Percentiles rank a stretch among this genome's conserved stretches.
Conservation (phyloP, 371 early-diverging fungal species). For the Mucor racemosus region DNA sequence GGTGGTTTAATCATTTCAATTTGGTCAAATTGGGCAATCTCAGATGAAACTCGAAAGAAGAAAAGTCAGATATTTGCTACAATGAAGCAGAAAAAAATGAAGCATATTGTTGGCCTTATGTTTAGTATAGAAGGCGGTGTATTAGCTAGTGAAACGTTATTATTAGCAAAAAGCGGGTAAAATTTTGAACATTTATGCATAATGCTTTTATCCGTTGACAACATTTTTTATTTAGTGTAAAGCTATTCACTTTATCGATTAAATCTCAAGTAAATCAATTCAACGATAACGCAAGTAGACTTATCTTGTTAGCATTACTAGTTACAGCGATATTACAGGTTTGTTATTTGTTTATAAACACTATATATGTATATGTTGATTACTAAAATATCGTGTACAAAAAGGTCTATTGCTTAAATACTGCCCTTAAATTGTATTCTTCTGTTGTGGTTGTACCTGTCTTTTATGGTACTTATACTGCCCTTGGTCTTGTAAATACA, state of each 20-base stretch:
- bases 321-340: constrained; percentile 70
- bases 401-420: constrained; percentile 72
- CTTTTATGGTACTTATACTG: constrained; percentile 72
- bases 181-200: background rate
- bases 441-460: constrained; percentile 76
- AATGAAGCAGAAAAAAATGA: constrained; percentile 51
- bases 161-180: constrained; percentile 72
- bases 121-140: constrained; percentile 69
- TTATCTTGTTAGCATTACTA: constrained; percentile 60
- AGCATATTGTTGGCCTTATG: constrained; percentile 63
- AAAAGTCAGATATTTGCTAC: constrained; percentile 40
- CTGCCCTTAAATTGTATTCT: constrained; percentile 65
- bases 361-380: background rate
- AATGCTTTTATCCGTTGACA: background rate
- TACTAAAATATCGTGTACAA: background rate
- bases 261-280: constrained; percentile 64
- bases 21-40: constrained; percentile 62
- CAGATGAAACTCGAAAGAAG: constrained; percentile 42
- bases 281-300: constrained; percentile 61
- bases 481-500: constrained; percentile 68
- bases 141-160: constrained; percentile 66
- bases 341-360: background rate
- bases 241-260: constrained; percentile 61
- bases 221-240: constrained; percentile 42
- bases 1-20: constrained; percentile 56